Conservation (phyloP, 108 stramenopile genomes). For the Schizochytrium sp. region DNA sequence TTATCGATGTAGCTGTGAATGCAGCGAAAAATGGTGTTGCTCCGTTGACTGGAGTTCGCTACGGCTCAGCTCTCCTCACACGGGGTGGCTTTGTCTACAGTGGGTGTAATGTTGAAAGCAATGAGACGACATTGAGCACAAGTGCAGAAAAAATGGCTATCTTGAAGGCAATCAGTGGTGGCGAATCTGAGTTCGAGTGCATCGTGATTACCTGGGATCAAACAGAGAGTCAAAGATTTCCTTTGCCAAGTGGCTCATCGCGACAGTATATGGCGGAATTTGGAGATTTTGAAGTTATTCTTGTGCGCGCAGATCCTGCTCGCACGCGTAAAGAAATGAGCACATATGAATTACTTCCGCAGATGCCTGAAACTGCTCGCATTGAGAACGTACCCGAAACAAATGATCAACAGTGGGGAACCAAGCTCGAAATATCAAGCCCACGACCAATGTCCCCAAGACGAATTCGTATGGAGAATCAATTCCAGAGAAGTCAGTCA, state of each 20-base stretch:
- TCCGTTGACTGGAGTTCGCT: constrained; percentile 34
- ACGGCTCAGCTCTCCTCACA: constrained; percentile 25
- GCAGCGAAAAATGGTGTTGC: background rate
- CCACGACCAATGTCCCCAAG: too few species aligned
- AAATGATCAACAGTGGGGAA: too few species aligned
- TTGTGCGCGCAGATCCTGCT: constrained; percentile 38
- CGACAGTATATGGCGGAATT: constrained; percentile 58
- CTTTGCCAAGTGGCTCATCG: constrained; percentile 50
- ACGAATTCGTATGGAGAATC: too few species aligned
- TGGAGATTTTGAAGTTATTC: constrained; percentile 43
- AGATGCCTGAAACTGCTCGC: background rate
- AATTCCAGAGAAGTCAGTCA: too few species aligned
- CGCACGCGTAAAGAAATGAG: constrained; percentile 24
- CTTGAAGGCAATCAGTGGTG: constrained; percentile 33
- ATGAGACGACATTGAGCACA: constrained; percentile 44
- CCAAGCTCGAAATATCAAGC: too few species aligned
- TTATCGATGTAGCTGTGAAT: constrained; percentile 11
- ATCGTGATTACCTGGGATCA: constrained; percentile 51
- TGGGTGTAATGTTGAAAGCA: constrained; percentile 56
- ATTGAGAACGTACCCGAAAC: too few species aligned
- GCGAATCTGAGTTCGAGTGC: constrained; percentile 37
- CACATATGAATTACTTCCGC: constrained; percentile 9
- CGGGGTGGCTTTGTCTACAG: constrained; percentile 37
- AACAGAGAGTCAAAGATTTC: background rate
- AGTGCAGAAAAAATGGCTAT: constrained; percentile 61